Evolutionary conservation across 1,139 yeast genomes (phyloP).

Genomic region (Zygotorulaspora mrakii): DNA sequence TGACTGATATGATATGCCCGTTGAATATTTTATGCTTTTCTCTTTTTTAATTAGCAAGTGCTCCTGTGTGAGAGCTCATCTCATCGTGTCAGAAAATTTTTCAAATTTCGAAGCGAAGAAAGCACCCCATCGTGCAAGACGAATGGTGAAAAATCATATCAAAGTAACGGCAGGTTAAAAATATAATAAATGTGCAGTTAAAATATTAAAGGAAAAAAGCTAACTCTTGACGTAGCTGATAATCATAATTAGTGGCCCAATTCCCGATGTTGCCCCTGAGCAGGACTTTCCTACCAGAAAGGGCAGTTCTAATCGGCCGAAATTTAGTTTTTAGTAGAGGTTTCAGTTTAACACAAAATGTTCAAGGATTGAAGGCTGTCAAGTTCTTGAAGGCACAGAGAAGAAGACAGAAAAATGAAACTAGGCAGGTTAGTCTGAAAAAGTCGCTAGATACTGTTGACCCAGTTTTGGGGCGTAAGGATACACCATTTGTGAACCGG

Average conservation of each 20-base stretch:
- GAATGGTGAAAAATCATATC: neutral
- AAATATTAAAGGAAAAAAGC: no score
- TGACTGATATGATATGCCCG: neutral
- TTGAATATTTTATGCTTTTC: conserved; percentile 3
- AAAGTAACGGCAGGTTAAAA: neutral
- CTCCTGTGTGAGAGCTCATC: conserved; percentile 6
- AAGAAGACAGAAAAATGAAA: conserved; percentile 38
- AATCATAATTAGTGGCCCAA: no score
- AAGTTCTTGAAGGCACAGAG: conserved; percentile 37
- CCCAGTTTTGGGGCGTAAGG: conserved; percentile 74
- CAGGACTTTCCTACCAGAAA: conserved; percentile 5
- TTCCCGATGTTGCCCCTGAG: conserved; percentile 8
- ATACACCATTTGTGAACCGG: conserved; percentile 67
- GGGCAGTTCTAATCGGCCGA: neutral
- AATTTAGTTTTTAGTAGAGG: conserved; percentile 5
- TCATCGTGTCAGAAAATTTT: conserved; percentile 11
- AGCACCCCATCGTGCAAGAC: neutral
- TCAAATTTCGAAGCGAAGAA: conserved; percentile 2
- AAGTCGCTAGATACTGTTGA: conserved; percentile 45
- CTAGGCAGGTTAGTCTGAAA: conserved; percentile 33
- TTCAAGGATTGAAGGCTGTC: conserved; percentile 31
- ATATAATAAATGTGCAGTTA: neutral
- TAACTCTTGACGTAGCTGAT: no score
- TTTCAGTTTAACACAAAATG: conserved; percentile 9
- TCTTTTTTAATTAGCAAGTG: neutral